Evolutionary conservation across 2,329 filamentous ascomycete genomes (phyloP).

Genomic region (Apiospora aurea): DNA sequence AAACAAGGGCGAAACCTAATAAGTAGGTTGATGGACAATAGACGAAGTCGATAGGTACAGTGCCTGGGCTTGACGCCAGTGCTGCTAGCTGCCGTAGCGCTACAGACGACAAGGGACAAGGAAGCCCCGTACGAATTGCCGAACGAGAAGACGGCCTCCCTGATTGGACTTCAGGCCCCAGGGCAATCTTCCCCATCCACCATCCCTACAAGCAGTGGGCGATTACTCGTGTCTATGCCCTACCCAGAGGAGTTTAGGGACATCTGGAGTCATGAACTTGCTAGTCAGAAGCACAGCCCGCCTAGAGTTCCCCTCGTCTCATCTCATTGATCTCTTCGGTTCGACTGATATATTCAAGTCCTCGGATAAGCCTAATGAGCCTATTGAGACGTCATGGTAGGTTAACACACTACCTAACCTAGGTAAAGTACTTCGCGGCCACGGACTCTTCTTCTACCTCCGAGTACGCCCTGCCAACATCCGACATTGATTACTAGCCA

Average conservation of each 20-base stretch:
- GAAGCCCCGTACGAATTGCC: slow-evolving; percentile 2
- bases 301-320: background rate
- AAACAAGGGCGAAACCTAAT: background rate
- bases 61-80: background rate
- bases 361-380: background rate
- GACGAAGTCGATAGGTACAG: background rate
- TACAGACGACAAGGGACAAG: background rate
- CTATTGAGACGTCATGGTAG: slow-evolving; percentile 9
- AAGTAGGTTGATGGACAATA: background rate
- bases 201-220: background rate
- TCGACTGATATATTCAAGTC: background rate
- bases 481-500: too few species aligned
- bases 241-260: background rate
- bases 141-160: background rate
- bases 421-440: too few species aligned
- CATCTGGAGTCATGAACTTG: background rate
- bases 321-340: background rate
- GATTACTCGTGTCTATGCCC: background rate
- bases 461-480: background rate
- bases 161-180: background rate
- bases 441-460: background rate
- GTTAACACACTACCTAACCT: background rate
- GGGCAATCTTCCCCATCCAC: background rate
- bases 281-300: background rate
- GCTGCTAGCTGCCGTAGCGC: slow-evolving; percentile 8